These are phyloP conservation scores for Diaporthe citriasiana DNA, from an alignment of 2,329 filamentous ascomycete species.

Conservation along the genomic window DNA sequence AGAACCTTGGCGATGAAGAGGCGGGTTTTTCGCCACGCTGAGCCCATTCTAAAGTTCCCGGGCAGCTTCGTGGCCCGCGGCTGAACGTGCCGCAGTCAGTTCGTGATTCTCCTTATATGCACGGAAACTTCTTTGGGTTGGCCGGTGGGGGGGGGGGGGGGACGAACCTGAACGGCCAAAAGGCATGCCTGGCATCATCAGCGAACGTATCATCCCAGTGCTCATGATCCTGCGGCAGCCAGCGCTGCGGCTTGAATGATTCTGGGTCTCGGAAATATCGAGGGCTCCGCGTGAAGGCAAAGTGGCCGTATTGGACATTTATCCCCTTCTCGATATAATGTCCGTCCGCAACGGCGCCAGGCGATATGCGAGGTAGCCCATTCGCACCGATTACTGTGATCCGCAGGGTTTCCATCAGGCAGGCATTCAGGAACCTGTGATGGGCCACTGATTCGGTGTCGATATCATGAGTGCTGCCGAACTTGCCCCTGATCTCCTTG, in stretches of 20 bases:
- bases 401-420: background rate
- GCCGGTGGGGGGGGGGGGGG: no score
- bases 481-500: background rate
- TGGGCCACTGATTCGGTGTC: background rate
- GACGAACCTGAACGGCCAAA: background rate
- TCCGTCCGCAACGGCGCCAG: background rate
- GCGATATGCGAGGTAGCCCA: background rate
- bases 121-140: background rate
- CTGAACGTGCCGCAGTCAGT: background rate
- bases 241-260: background rate
- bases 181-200: slow-evolving; percentile 11
- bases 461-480: background rate
- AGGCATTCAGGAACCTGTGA: background rate
- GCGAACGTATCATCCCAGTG: background rate
- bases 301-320: background rate
- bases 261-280: background rate
- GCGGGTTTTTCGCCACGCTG: slow-evolving; percentile 8
- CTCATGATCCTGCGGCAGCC: background rate
- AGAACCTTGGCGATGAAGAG: slow-evolving; percentile 14
- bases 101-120: background rate
- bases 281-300: slow-evolving; percentile 2
- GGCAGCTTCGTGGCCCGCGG: background rate
- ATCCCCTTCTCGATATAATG: slow-evolving; percentile 17
- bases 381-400: background rate
- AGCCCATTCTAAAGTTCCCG: background rate